Conservation (phyloP, 108 stramenopile genomes). For the Bacterosira constricta region DNA sequence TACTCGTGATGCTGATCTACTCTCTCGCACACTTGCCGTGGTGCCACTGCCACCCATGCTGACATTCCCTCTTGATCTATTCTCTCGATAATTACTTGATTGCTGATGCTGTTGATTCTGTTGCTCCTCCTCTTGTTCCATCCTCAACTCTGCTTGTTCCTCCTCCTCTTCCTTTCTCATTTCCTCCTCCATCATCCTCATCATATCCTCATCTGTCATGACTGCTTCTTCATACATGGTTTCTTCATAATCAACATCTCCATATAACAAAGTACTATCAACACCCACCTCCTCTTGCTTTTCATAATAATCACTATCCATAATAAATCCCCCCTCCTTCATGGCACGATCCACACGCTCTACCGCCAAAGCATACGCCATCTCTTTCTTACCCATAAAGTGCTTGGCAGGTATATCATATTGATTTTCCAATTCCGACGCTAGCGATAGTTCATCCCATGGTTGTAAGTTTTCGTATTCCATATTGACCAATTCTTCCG, state of each 20-base stretch:
- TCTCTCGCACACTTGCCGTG: no score
- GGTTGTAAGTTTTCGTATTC: conserved; percentile 39
- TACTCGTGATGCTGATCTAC: no score
- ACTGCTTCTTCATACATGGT: neutral
- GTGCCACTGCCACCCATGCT: no score
- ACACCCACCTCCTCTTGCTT: conserved; percentile 15
- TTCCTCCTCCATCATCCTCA: conserved; percentile 51
- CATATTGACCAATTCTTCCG: conserved; percentile 40
- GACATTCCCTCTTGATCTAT: no score
- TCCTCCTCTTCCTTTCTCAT: conserved; percentile 31
- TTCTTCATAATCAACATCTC: neutral
- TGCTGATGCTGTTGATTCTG: no score
- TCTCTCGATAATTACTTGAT: no score
- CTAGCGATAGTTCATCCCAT: conserved; percentile 28
- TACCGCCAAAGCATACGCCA: conserved; percentile 49
- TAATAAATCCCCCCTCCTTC: conserved; percentile 23
- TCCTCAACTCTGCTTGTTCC: neutral
- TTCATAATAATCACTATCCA: conserved; percentile 6
- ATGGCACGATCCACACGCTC: conserved; percentile 35
- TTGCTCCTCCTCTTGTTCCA: neutral
- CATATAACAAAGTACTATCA: no score
- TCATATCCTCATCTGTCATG: conserved; percentile 48
- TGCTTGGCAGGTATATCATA: conserved; percentile 48
- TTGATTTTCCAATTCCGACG: conserved; percentile 42
- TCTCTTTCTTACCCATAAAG: conserved; percentile 48